Evolutionary conservation across 441 rosid species (phyloP).

Genomic region (Gossypium lobatum): DNA sequence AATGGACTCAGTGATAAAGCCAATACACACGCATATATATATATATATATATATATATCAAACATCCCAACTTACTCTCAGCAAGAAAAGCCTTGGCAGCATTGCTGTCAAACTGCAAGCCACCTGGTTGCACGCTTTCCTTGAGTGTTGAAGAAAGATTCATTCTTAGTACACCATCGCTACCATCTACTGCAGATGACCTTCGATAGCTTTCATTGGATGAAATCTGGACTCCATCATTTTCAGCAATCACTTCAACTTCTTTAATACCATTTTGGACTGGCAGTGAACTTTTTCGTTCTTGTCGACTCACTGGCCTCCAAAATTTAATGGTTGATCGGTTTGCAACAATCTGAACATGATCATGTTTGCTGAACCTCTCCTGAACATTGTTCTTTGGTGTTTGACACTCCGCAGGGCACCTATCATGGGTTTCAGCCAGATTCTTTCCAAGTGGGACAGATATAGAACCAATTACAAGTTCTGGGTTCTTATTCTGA

Average conservation of each 20-base stretch:
- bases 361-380: constrained; percentile 29
- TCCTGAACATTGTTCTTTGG: constrained; percentile 34
- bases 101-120: constrained; percentile 37
- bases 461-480: constrained; percentile 80
- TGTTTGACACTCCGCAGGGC: constrained; percentile 28
- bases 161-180: constrained; percentile 1
- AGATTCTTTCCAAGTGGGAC: constrained; percentile 50
- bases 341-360: constrained; percentile 27
- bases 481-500: constrained; percentile 42
- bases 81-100: constrained; percentile 76
- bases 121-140: constrained; percentile 20
- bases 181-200: constrained; percentile 6
- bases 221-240: constrained; percentile 21
- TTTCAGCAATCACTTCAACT: constrained; percentile 21
- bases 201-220: constrained; percentile 28
- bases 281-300: constrained; percentile 29
- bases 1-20: no score
- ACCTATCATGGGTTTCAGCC: constrained; percentile 28
- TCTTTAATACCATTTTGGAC: constrained; percentile 32
- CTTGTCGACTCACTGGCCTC: constrained; percentile 74
- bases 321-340: constrained; percentile 45
- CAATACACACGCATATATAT: no score
- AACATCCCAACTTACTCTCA: constrained; percentile 43
- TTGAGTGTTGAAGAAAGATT: background rate
- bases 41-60: no score